Evolutionary conservation across 2,329 filamentous ascomycete species (phyloP), one percentile per base, ranked within the genome.

Genomic region (Hysterium pulicare): DNA sequence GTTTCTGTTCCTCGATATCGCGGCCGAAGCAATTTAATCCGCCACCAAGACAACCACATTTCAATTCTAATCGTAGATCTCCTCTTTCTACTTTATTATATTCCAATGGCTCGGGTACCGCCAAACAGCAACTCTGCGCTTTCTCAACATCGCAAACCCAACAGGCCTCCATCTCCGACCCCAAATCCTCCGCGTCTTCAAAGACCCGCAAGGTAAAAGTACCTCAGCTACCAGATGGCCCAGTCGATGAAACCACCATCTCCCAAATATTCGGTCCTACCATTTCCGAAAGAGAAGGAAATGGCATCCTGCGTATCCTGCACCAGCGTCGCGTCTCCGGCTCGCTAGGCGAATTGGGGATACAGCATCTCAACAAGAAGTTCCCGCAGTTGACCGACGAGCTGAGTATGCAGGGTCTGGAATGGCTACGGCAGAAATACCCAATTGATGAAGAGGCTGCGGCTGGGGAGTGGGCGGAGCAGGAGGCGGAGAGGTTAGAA

Each of bases 361-460:
- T 69, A 6, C 11, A 21, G n/a, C 11, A 11, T 8, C 50, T 64
- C 11, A 61, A 60, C 21, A 47, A 45, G 9, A 53, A 58, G 35
- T 61, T 57, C 35, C 47, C 50, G 8, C 51, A 59, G 33, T 51
- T 64, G n/a, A 58, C 45, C 33, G 50, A 54, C 2, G 53, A 53
- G 0, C 47, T 55, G 3, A 61, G 61, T 2, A 40, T 60, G 15
- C 61, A 59, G 22, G 67, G 55, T 4, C 45, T 70, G 19, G 52
- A 58, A 20, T 69, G 62, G 57, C 50, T 70, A 35, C 61, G 67
- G 11, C 47, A 62, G 5, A 42, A 44, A 10, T 63, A 57, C 38
- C 67, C 67, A n/a, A 54, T 69, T 22, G 67, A 70, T 46, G 67
- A 70, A 40, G 65, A 66, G 36, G 56, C 59, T 2, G 65, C 66